phyloP scores from a whole-genome alignment of 2,329 filamentous ascomycete species.

The Monosporascus sp. region DNA sequence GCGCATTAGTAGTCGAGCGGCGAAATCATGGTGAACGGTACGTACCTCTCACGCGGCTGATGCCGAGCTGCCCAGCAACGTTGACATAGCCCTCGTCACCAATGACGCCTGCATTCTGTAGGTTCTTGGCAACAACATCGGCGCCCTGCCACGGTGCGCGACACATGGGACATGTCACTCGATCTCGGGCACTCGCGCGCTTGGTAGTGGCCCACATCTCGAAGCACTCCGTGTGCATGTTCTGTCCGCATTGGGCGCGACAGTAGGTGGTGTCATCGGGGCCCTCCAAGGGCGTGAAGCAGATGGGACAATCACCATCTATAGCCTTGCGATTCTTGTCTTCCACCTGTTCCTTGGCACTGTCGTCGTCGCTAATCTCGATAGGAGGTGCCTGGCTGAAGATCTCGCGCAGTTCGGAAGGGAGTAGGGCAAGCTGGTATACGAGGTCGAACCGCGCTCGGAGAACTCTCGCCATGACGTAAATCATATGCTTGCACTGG shows the following conservation, averaged over 20 bases:
- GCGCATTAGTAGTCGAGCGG: not conserved
- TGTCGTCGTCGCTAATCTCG: conserved; percentile 26
- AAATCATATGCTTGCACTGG: conserved; percentile 63
- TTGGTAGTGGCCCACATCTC: conserved; percentile 49
- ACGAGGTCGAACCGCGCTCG: conserved; percentile 49
- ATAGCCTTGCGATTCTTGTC: conserved; percentile 42
- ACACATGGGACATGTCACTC: conserved; percentile 57
- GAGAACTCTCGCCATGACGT: conserved; percentile 56
- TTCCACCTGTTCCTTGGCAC: not conserved
- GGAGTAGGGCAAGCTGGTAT: conserved; percentile 58
- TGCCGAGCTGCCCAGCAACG: conserved; percentile 54
- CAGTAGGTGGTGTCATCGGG: conserved; percentile 44
- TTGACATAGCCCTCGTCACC: conserved; percentile 56
- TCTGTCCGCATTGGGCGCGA: conserved; percentile 47
- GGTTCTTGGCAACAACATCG: conserved; percentile 35
- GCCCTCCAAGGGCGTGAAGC: conserved; percentile 42
- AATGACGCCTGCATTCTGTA: conserved; percentile 35
- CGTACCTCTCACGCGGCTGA: conserved; percentile 47
- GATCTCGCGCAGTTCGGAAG: conserved; percentile 53
- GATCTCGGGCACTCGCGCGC: conserved; percentile 21
- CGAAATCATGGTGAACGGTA: not conserved
- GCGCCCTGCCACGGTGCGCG: conserved; percentile 51
- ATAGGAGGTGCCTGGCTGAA: conserved; percentile 50
- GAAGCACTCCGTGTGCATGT: conserved; percentile 50
- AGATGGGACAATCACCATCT: conserved; percentile 54